Percentiles rank a stretch among this genome's conserved stretches.
Evolutionary conservation across 345 rosid species (phyloP).

Genomic region (Sisymbrium irio): DNA sequence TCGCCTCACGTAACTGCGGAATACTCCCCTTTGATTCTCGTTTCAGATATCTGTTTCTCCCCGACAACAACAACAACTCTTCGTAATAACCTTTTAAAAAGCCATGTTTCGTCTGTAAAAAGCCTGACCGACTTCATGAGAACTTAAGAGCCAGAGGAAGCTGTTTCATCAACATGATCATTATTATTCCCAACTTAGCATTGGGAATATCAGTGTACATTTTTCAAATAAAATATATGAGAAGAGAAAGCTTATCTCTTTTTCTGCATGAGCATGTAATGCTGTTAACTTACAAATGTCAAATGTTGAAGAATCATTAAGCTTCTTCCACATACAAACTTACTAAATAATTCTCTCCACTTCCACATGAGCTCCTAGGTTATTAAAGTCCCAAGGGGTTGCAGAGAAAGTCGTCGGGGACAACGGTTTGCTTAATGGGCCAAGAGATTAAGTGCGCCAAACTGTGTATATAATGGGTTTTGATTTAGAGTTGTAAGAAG

Average conservation of each 20-base stretch:
- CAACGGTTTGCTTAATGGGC: too few species aligned
- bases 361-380: neutral
- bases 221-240: neutral
- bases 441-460: too few species aligned
- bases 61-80: constrained; percentile 27
- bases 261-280: neutral
- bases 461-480: too few species aligned
- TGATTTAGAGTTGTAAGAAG: too few species aligned
- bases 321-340: neutral
- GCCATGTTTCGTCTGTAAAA: constrained; percentile 12
- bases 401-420: too few species aligned
- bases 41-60: constrained; percentile 77
- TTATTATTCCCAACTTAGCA: neutral
- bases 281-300: neutral
- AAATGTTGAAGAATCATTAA: neutral
- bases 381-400: neutral
- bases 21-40: constrained; percentile 78
- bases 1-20: constrained; percentile 68
- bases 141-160: neutral
- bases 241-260: neutral
- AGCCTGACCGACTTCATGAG: constrained; percentile 15
- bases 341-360: neutral
- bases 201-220: constrained; percentile 8
- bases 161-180: neutral
- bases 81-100: neutral